Evolutionary conservation across 192 early-diverging fungal species (phyloP), one percentile per base, ranked within the genome.

Genomic region (Martensiomyces pterosporus): DNA sequence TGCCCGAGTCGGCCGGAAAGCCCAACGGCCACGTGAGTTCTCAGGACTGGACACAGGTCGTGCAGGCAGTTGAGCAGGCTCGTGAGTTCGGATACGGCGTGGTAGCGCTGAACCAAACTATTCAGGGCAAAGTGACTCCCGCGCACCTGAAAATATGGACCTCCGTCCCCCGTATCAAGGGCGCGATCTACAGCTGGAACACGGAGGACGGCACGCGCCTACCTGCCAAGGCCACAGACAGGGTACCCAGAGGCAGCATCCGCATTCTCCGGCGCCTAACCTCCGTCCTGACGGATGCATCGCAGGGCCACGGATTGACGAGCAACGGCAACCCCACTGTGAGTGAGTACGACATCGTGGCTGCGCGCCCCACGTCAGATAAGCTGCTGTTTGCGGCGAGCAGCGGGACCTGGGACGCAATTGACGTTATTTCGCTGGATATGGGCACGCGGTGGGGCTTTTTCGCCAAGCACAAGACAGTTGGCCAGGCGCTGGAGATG

Each of bases 361-460:
- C 71, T 18, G 64, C 64, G 23, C 71, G 56, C 32, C 71, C 71
- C 12, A 50, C 47, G 13, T 41, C 55, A 0, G 71, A 67, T 3
- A 67, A 67, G 48, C 36, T 64, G 10, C 17, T 75, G 47, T 22
- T 43, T 3, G 49, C 71, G 18, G 71, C 65, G 2, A 52, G 65
- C 49, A 51, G 47, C 19, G 65, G 71, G 4, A 27, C 56, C 16
- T 75, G 65, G 64, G 56, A 55, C 17, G 47, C 51, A 1, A 60
- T 68, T 14, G 71, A 75, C 16, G 8, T 75, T 17, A 58, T 75
- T 9, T 53, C 71, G 14, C 39, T 75, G 50, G 71, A 67, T 38
- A 67, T 68, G 59, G 65, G 44, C 3, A 43, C 38, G 15, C 71
- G 71, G 25, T 68, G 64, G 64, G 60, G 60, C 3, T 75, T 67